Evolutionary conservation across 2,329 filamentous ascomycete genomes (phyloP), one percentile per base, ranked within the genome.

Genomic region (Cucurbitaria berberidis): DNA sequence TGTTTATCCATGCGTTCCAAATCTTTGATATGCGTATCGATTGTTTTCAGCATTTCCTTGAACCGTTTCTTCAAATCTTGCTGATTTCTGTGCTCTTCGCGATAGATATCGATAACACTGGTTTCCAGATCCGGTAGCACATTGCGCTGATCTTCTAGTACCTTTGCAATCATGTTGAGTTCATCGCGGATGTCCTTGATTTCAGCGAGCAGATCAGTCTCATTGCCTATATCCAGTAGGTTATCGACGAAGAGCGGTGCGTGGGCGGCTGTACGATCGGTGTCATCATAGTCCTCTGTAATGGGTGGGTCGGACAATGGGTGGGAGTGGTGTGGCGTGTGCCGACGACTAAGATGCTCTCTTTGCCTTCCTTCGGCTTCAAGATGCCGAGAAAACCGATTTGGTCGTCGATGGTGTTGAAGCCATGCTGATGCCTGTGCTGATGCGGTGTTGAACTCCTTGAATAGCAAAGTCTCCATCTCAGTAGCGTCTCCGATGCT

Each of bases 181-280:
- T 89, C 86, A 62, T 89, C 86, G 18, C 84, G 81, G 47, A 89
- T 87, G 62, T 89, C 86, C 65, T 88, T 88, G 41, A 84, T 84
- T 61, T 89, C 86, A 0, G 83, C 80, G 0, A 89, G 76, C 0
- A 88, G 76, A 44, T 83, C 79, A 0, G 85, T 87, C 65, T 88
- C 85, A 4, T 78, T 76, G 34, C 82, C 81, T 45, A 88, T 87
- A 48, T 87, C 83, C 1, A 86, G 77, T 3, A 86, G 72, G 4
- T 79, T 78, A 60, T 86, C 82, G n/a, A 82, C 78, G 49, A 84
- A 81, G 29, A 80, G 66, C 1, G 73, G 74, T 2, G 76, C 70
- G 18, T 72, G 63, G 4, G 63, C 56, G 5, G 57, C 53, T 9
- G 63, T 62, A 44, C 51, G 22, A 36, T 60, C 55, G 21, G 60